Base-by-base conservation (phyloP, 257 asterid genomes). In the Asclepias syriaca region DNA sequence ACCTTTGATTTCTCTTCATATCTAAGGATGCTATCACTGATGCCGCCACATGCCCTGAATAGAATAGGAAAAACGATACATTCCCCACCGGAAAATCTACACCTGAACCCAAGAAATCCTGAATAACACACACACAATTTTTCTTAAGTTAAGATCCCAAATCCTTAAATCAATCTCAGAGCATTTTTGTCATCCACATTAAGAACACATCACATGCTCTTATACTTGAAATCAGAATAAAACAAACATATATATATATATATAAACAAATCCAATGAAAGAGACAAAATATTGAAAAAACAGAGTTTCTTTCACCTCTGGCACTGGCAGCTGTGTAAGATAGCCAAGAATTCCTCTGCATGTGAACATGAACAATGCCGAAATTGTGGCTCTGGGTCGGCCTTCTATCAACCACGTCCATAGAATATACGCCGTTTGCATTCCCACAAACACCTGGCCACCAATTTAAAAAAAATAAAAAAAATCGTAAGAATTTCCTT, bases 51-150 rank as follows among this genome's bases (percentile, higher is more conserved):
- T 93, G 97, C 6, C 97, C 98, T 0, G 96, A 93, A 54, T 86
- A 93, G 79, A 93, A 93, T 56, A 93, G 70, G 87, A 93, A 93
- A 80, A 93, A 93, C 22, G 98, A 93, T 6, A 89, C 96, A 43
- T 93, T 93, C n/a, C 98, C 98, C 0, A 91, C 98, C 0, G 97
- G 98, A 59, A 93, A 93, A 84, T 93, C 97, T 5, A 82, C 96
- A 2, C 97, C 98, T 15, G 98, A 93, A 8, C 96, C 96, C 86
- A 93, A 75, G 84, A 93, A 93, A 29, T 79, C 98, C 98, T 93
- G 75, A 56, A 65, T 60, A 13, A 2, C 10, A 43, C 48, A 40
- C 9, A 8, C 9, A 1, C 9, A 43, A 43, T 6, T 43, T 7
- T 43, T 43, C 10, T 43, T 8, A 43, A 7, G 48, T 43, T 43